phyloP scores from a whole-genome alignment of 139 green algal genomes.

The Nannochloris sp. region DNA sequence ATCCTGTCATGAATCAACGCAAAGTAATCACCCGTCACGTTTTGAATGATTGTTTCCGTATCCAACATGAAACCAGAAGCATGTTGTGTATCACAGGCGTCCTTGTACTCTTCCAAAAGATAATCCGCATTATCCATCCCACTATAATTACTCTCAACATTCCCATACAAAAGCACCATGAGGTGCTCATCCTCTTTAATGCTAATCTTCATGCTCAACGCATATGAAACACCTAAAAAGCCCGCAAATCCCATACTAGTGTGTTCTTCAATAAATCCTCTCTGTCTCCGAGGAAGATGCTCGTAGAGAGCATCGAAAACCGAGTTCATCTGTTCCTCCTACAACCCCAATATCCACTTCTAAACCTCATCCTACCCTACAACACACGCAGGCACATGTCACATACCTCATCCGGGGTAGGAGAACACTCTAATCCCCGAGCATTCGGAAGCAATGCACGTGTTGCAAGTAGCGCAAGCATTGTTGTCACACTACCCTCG shows the following conservation, averaged over 20 bases:
- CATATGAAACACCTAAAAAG: conserved; percentile 7
- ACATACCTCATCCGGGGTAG: conserved; percentile 8
- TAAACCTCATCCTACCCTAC: no score
- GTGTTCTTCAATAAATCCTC: conserved; percentile 15
- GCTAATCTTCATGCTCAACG: neutral
- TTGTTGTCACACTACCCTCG: no score
- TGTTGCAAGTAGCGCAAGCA: no score
- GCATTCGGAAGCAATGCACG: no score
- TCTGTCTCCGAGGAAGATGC: conserved; percentile 7
- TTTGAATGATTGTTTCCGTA: conserved; percentile 1
- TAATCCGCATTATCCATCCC: conserved; percentile 7
- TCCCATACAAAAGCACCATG: conserved; percentile 7
- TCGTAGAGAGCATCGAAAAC: conserved; percentile 13
- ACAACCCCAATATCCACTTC: neutral
- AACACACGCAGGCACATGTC: no score
- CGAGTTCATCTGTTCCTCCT: conserved; percentile 6
- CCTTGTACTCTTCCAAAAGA: conserved; percentile 9
- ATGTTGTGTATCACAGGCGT: neutral
- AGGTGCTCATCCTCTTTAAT: conserved; percentile 3
- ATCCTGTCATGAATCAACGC: conserved; percentile 3
- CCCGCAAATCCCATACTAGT: conserved; percentile 1
- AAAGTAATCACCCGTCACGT: neutral
- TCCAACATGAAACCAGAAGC: neutral
- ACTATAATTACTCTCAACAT: neutral
- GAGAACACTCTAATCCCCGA: neutral